These are phyloP conservation scores for Elaeagnus macrophylla DNA, from an alignment of 306 rosid genomes.

Conservation along the genomic window DNA sequence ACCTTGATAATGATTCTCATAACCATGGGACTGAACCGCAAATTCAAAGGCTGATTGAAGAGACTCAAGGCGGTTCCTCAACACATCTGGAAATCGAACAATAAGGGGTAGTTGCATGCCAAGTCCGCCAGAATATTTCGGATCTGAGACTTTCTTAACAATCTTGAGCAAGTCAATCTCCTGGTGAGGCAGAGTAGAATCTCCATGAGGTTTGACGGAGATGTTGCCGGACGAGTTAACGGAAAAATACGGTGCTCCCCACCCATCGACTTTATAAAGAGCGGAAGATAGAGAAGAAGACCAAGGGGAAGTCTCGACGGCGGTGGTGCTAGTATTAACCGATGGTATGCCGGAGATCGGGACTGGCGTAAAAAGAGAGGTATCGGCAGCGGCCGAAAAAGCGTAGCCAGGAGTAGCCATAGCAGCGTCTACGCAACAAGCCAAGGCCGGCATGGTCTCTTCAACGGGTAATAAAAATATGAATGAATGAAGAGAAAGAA, in stretches of 20 bases:
- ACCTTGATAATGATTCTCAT: slow-evolving; percentile 73
- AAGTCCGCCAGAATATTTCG: slow-evolving; percentile 53
- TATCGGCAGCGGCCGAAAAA: slow-evolving; percentile 47
- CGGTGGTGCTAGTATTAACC: slow-evolving; percentile 11
- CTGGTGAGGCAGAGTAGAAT: slow-evolving; percentile 59
- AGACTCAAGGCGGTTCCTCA: slow-evolving; percentile 63
- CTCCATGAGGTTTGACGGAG: slow-evolving; percentile 54
- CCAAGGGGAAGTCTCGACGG: slow-evolving; percentile 39
- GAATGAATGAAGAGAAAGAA: slow-evolving; percentile 4
- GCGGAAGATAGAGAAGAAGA: slow-evolving; percentile 46
- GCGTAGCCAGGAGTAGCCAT: slow-evolving; percentile 62
- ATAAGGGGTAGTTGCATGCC: slow-evolving; percentile 75
- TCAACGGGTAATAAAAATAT: slow-evolving; percentile 36
- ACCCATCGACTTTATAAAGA: slow-evolving; percentile 59
- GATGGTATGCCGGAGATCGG: slow-evolving; percentile 36
- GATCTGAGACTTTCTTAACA: slow-evolving; percentile 68
- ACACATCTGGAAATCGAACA: slow-evolving; percentile 66
- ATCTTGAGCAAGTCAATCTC: slow-evolving; percentile 74
- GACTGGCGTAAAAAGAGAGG: slow-evolving; percentile 60
- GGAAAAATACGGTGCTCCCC: slow-evolving; percentile 72
- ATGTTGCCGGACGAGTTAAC: slow-evolving; percentile 65
- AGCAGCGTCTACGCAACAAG: slow-evolving; percentile 73
- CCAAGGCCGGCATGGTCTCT: slow-evolving; percentile 81
- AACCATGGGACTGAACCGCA: slow-evolving; percentile 60
- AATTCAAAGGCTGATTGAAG: slow-evolving; percentile 58